Evolutionary conservation across 2,329 filamentous ascomycete genomes (phyloP).

Genomic region (Arthrinium phaeospermum): DNA sequence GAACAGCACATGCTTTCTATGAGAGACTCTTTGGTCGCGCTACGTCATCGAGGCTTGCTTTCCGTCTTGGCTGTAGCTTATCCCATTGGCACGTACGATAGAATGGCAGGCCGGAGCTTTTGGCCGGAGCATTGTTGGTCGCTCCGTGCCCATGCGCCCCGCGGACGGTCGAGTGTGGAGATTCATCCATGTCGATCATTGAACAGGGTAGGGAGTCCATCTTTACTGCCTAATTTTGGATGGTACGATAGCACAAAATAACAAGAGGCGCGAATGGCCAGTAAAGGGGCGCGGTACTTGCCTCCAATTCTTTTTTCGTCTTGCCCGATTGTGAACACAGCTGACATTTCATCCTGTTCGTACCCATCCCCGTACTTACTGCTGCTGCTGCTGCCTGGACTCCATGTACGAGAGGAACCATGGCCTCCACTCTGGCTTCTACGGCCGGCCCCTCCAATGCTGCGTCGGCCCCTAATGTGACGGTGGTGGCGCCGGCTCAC

Average conservation of each 20-base stretch:
- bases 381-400: neutral
- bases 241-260: neutral
- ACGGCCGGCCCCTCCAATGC: neutral
- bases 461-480: neutral
- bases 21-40: neutral
- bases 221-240: neutral
- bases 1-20: neutral
- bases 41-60: neutral
- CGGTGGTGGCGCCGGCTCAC: neutral
- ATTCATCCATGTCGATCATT: neutral
- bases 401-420: neutral
- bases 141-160: neutral
- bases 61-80: neutral
- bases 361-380: neutral
- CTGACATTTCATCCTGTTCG: neutral
- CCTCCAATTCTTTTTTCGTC: neutral
- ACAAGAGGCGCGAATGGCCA: neutral
- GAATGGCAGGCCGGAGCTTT: neutral
- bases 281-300: neutral
- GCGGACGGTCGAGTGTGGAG: neutral
- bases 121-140: too few species aligned
- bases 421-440: constrained; percentile 10
- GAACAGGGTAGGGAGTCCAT: neutral
- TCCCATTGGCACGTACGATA: neutral
- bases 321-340: neutral